These are phyloP conservation scores for Pythium chondricola DNA, from an alignment of 352 stramenopile genomes.

Conservation along the genomic window DNA sequence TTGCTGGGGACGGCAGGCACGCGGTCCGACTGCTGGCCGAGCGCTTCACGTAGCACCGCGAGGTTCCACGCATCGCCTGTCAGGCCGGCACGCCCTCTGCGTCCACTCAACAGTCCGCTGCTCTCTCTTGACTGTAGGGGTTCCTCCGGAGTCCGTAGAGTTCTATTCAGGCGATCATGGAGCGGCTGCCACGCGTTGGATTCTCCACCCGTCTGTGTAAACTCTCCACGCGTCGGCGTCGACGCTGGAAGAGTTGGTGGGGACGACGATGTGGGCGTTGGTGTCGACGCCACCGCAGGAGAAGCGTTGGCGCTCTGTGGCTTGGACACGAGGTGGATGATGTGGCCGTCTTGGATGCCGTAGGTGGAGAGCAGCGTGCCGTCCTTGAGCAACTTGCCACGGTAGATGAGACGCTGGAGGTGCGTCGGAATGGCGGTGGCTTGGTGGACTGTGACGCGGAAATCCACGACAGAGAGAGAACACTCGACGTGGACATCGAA, in stretches of 20 bases:
- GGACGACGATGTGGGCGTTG: not conserved
- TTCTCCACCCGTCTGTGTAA: too few species aligned
- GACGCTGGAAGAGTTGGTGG: too few species aligned
- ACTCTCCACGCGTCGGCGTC: too few species aligned
- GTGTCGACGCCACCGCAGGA: not conserved
- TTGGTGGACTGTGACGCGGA: constrained; percentile 49
- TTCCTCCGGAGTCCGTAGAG: not conserved
- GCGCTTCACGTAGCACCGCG: constrained; percentile 43
- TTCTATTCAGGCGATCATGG: not conserved
- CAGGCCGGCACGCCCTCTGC: constrained; percentile 15
- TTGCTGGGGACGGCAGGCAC: constrained; percentile 10
- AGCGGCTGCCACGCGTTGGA: not conserved
- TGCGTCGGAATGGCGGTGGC: constrained; percentile 49
- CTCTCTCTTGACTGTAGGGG: too few species aligned
- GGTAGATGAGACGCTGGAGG: constrained; percentile 90
- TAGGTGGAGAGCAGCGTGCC: constrained; percentile 60
- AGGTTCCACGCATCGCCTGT: constrained; percentile 56
- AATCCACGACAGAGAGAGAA: constrained; percentile 47
- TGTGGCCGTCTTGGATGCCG: constrained; percentile 89
- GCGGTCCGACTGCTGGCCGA: constrained; percentile 20
- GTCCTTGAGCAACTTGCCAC: constrained; percentile 86
- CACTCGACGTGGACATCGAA: constrained; percentile 48
- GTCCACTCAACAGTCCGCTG: too few species aligned
- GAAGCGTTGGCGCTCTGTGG: constrained; percentile 5
- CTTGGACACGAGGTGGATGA: constrained; percentile 88